A percentile compares a stretch with the other conserved stretches of the same genome.
These are phyloP conservation scores for Manihot esculenta DNA, from an alignment of 441 rosid genomes.

Conservation along the genomic window DNA sequence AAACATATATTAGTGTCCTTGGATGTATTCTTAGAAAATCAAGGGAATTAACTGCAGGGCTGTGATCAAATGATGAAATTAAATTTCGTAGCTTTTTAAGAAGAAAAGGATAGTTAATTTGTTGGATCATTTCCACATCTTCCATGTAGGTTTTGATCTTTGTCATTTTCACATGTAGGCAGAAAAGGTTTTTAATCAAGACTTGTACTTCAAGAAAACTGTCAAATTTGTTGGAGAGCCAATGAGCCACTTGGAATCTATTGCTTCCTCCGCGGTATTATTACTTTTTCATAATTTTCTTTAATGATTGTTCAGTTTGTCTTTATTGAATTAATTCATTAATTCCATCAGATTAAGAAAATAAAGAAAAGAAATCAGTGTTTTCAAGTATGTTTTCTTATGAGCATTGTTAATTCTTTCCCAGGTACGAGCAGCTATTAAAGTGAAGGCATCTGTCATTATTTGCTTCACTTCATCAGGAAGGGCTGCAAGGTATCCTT, in stretches of 20 bases:
- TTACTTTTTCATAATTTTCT: conserved; percentile 7
- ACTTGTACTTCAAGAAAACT: conserved; percentile 85
- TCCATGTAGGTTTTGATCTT: neutral
- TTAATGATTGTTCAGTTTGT: neutral
- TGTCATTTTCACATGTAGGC: conserved; percentile 42
- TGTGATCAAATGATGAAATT: neutral
- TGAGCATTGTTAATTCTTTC: conserved; percentile 14
- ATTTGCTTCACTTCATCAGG: conserved; percentile 94
- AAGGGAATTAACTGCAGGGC: neutral
- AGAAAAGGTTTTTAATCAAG: conserved; percentile 97
- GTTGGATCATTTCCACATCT: neutral
- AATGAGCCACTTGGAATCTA: conserved; percentile 94
- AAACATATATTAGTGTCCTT: no score
- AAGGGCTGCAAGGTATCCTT: conserved; percentile 80
- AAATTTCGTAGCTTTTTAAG: neutral
- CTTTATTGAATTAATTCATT: no score
- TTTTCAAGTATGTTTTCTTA: conserved; percentile 17
- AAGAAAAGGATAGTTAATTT: neutral
- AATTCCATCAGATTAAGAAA: no score
- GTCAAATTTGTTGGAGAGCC: conserved; percentile 96
- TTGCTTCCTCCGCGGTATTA: conserved; percentile 95
- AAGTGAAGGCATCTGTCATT: conserved; percentile 89
- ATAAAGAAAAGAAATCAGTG: neutral
- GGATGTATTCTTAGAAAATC: neutral
- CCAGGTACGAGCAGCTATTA: conserved; percentile 92